Evolutionary conservation across 2,329 filamentous ascomycete species (phyloP).

Genomic region (Hysterium pulicare): DNA sequence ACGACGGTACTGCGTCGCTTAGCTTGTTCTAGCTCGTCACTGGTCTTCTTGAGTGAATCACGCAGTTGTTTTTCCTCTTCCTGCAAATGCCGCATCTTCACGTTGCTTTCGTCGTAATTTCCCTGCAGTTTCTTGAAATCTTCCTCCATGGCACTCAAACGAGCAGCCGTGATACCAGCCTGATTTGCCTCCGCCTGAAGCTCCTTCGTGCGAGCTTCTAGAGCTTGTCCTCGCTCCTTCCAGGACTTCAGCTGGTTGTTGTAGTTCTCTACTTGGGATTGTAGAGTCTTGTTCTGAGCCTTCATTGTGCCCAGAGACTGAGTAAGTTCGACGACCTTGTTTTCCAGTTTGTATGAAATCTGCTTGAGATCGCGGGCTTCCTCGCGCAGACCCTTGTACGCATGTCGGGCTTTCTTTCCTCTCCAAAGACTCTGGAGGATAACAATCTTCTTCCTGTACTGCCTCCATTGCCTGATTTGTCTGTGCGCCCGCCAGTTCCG

Average conservation of each 20-base stretch:
- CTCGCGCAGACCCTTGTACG: constrained; percentile 88
- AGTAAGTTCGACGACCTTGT: constrained; percentile 98
- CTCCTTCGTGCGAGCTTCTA: constrained; percentile 88
- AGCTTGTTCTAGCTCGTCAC: constrained; percentile 74
- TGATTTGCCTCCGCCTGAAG: constrained; percentile 96
- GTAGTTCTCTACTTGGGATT: constrained; percentile 89
- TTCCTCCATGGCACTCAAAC: constrained; percentile 85
- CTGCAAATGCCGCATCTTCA: constrained; percentile 89
- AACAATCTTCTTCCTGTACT: constrained; percentile 84
- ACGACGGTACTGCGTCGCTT: constrained; percentile 71
- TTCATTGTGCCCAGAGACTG: constrained; percentile 91
- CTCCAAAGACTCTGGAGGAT: constrained; percentile 93
- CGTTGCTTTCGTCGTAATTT: constrained; percentile 84
- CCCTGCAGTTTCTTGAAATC: constrained; percentile 90
- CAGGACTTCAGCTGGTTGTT: constrained; percentile 94
- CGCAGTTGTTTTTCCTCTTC: constrained; percentile 86
- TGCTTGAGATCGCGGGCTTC: constrained; percentile 98
- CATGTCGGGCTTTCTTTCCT: constrained; percentile 72
- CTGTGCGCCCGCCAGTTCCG: constrained; percentile 80
- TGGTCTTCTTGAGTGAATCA: constrained; percentile 76
- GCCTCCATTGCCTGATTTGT: constrained; percentile 76
- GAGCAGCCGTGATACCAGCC: constrained; percentile 89
- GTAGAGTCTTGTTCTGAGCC: constrained; percentile 85
- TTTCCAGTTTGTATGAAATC: constrained; percentile 98
- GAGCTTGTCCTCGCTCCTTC: constrained; percentile 85